Conservation (phyloP, 2,329 filamentous ascomycete species). For the Trichoderma aggressivum region DNA sequence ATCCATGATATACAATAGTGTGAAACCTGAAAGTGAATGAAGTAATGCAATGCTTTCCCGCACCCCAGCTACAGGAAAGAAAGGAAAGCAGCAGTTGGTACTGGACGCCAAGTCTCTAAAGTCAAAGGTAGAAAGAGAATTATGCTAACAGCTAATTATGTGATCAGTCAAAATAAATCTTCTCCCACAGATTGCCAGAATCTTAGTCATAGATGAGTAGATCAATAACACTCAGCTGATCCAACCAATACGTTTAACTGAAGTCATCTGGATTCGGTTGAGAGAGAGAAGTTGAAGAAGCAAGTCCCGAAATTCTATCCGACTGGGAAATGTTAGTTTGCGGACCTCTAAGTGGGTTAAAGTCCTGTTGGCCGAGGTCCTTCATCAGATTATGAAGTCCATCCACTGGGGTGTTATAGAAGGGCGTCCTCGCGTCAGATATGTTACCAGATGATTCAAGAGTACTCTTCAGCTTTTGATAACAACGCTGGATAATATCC, state of each 20-base stretch:
- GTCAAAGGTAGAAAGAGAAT: neutral
- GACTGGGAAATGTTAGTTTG: neutral
- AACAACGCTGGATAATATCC: neutral
- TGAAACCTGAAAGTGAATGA: neutral
- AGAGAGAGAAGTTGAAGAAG: neutral
- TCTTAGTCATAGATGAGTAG: neutral
- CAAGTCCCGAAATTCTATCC: neutral
- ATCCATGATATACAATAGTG: neutral
- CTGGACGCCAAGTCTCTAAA: neutral
- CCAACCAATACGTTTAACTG: neutral
- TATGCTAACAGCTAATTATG: neutral
- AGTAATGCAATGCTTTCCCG: neutral
- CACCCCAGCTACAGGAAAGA: neutral
- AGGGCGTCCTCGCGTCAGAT: neutral
- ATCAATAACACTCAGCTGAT: neutral
- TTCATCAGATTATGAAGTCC: neutral
- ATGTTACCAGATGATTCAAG: neutral
- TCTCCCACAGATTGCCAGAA: neutral
- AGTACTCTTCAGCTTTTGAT: neutral
- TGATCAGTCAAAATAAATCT: neutral
- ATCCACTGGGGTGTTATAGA: neutral
- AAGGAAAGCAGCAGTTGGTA: neutral
- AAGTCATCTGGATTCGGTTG: neutral
- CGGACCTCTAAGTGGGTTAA: neutral
- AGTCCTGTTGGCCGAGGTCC: neutral